Base-by-base conservation (phyloP, 2,329 filamentous ascomycete genomes). In the Trichophyton mentagrophytes region DNA sequence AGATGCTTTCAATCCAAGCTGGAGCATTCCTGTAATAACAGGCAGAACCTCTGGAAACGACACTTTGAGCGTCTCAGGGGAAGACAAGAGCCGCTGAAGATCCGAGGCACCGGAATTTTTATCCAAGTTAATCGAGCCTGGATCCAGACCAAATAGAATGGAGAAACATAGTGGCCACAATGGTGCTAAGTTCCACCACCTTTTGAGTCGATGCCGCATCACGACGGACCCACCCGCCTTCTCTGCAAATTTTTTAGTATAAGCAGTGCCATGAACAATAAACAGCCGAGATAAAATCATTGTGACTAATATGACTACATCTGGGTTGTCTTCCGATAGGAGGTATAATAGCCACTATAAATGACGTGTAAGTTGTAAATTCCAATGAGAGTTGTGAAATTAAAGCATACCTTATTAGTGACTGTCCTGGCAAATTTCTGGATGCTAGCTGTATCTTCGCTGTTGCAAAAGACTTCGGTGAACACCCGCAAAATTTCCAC, bases 401-500 rank as follows among this genome's bases (percentile, higher is more conserved):
- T 42, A 9, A n/a, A 9, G 33, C 78, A 69, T 77, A 90, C 88
- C 81, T 96, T 96, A 67, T 95, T 96, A 22, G 92, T 96, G 7
- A 99, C 92, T 1, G 92, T 95, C 69, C 87, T 88, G 3, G 90
- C 89, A 77, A 99, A 97, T 67, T 90, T 93, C 69, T 86, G 84
- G 61, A 96, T 87, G 63, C 87, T 85, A 13, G 78, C 78, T 8
- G 81, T 75, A 65, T 86, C 89, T 22, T 81, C 81, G 67, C 84
- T 83, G 63, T 89, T 85, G 68, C 90, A 96, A 8, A 96, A 77
- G 9, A 96, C 79, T 27, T 85, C 81, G 6, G 87, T 82, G 69
- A 93, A 92, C 74, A 95, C 85, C 64, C 83, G 83, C 20, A 96
- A 76, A 59, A 96, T 82, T 64, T 82, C 85, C 42, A 85, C 80